phyloP scores from a whole-genome alignment of 768 basidiomycete species.

The Boletellus ananas region DNA sequence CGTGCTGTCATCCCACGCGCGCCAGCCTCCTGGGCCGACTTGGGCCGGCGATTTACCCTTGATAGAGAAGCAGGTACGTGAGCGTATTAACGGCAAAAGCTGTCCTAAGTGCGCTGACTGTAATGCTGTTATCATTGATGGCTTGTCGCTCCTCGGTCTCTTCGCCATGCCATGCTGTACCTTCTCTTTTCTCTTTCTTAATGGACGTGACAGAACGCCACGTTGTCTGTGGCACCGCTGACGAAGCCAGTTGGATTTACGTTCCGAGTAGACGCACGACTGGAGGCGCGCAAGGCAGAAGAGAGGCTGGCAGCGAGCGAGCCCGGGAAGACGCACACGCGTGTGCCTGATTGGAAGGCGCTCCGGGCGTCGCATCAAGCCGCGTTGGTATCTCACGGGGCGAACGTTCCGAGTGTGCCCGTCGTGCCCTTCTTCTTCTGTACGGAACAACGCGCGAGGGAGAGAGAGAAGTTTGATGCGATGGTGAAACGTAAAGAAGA shows the following conservation, averaged over 20 bases:
- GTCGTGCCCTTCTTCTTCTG: slow-evolving; percentile 39
- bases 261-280: slow-evolving; percentile 48
- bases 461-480: slow-evolving; percentile 63
- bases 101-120: slow-evolving; percentile 25
- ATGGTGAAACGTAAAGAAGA: slow-evolving; percentile 52
- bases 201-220: slow-evolving; percentile 19
- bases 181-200: neutral
- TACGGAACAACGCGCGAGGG: slow-evolving; percentile 55
- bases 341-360: slow-evolving; percentile 46
- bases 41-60: slow-evolving; percentile 23
- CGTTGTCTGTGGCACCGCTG: slow-evolving; percentile 28
- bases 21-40: slow-evolving; percentile 14
- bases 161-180: slow-evolving; percentile 14
- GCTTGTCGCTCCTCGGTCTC: neutral
- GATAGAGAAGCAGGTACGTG: slow-evolving; percentile 30
- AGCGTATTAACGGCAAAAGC: slow-evolving; percentile 19
- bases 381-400: slow-evolving; percentile 38
- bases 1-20: neutral
- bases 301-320: slow-evolving; percentile 26
- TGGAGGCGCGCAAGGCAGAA: slow-evolving; percentile 45
- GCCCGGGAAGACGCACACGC: slow-evolving; percentile 17
- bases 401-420: slow-evolving; percentile 28
- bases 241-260: slow-evolving; percentile 51
- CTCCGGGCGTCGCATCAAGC: slow-evolving; percentile 46
- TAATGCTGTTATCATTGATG: slow-evolving; percentile 9